Evolutionary conservation across 768 basidiomycete species (phyloP), one percentile per base, ranked within the genome.

Genomic region (Pleurotus platypus): DNA sequence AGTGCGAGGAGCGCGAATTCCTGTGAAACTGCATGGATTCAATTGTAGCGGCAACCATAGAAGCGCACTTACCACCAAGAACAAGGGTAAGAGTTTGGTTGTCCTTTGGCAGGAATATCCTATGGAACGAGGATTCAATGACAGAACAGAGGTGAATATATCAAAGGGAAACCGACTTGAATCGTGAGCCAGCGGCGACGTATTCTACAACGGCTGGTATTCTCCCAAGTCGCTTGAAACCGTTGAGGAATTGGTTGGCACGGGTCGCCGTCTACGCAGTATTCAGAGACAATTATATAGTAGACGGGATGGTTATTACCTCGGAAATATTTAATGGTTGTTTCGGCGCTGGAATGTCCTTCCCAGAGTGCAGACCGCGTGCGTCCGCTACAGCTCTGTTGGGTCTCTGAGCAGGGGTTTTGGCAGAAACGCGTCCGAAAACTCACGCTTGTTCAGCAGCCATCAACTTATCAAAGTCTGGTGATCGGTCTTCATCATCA

Each of bases 401-500:
- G 30, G 30, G 30, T 35, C 9, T 8, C 30, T 35, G 30, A 35
- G 13, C 20, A 56, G 58, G 18, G 26, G 57, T 16, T 35, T 3
- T 54, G 22, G 5, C 12, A 15, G 26, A 22, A 22, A 51, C 48
- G 9, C 15, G 16, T 15, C 6, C 1, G 35, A 16, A 37, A 16
- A 30, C 90, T 72, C 64, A 95, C 94, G 75, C 75, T 75, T 95
- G 93, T 70, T 99, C 96, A 6, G 94, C 97, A 26, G 87, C 85
- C 81, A 98, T 94, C 45, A 98, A 76, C 73, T 93, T 94, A 74
- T 99, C 97, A 62, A 94, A 93, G 67, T 98, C 96, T 5, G 89
- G 81, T n/a, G 95, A 95, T 47, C 95, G 84, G 64, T 95, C 91
- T 70, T 98, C 96, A 66, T 98, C 96, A 63, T 96, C 95, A 18